Evolutionary conservation across 176 grass and related monocot species (phyloP).

Genomic region (Oryza officinalis): DNA sequence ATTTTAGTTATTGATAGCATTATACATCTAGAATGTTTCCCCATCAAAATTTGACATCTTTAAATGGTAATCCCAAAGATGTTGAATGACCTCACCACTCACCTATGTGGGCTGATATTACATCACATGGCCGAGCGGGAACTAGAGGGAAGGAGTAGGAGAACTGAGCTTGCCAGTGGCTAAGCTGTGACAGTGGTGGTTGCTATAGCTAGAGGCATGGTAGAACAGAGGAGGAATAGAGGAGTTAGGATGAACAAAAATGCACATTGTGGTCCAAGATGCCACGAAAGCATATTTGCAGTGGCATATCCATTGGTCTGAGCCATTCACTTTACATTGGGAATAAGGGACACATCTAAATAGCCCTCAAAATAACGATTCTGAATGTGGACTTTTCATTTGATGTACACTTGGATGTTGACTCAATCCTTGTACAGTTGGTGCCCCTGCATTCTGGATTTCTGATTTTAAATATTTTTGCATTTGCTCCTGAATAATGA

Average conservation of each 20-base stretch:
- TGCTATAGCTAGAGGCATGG: background rate
- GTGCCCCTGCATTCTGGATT: background rate
- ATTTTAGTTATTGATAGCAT: background rate
- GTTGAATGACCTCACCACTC: background rate
- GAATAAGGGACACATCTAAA: background rate
- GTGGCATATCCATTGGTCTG: background rate
- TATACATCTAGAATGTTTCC: background rate
- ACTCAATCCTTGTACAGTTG: background rate
- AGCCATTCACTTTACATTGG: background rate
- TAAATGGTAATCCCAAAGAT: background rate
- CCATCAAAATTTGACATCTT: background rate
- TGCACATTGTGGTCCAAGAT: background rate
- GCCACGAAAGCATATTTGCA: background rate
- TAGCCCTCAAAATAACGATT: background rate
- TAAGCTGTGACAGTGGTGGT: background rate
- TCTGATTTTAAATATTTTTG: background rate
- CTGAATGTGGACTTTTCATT: background rate
- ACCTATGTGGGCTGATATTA: background rate
- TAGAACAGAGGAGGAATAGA: background rate
- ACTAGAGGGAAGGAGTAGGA: background rate
- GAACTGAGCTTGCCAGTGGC: background rate
- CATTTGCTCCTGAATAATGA: slow-evolving; percentile 13
- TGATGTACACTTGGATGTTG: too few species aligned
- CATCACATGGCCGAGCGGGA: background rate
- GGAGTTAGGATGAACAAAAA: background rate